Conservation (phyloP, 805 yeast species). For the Hanseniaspora meyeri region DNA sequence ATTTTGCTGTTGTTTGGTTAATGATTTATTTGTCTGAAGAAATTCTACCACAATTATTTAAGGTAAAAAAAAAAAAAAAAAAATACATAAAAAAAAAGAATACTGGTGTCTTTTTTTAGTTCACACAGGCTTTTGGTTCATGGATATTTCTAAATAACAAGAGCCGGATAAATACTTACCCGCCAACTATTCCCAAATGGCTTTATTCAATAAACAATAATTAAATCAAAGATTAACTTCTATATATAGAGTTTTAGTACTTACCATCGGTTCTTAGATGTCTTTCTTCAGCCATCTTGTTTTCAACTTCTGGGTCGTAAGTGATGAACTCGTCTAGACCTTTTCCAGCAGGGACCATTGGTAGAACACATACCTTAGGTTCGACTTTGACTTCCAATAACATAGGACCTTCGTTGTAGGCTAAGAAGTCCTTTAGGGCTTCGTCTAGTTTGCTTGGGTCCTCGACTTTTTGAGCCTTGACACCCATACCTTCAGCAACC, state of each 20-base stretch:
- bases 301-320: slow-evolving; percentile 73
- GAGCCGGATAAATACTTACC: too few relatives aligned
- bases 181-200: too few relatives aligned
- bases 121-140: too few relatives aligned
- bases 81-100: too few relatives aligned
- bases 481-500: slow-evolving; percentile 88
- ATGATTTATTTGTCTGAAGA: too few relatives aligned
- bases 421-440: slow-evolving; percentile 57
- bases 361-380: slow-evolving; percentile 84
- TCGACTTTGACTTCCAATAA: slow-evolving; percentile 84
- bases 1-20: too few relatives aligned
- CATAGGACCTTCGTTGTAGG: slow-evolving; percentile 65
- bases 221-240: not conserved
- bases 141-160: too few relatives aligned
- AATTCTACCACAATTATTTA: too few relatives aligned
- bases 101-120: too few relatives aligned
- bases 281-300: slow-evolving; percentile 55
- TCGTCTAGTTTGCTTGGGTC: slow-evolving; percentile 53
- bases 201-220: too few relatives aligned
- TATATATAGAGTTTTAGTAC: slow-evolving; percentile 31
- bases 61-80: too few relatives aligned
- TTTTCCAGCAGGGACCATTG: slow-evolving; percentile 96
- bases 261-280: slow-evolving; percentile 60
- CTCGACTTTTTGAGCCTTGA: slow-evolving; percentile 64
- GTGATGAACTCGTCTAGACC: slow-evolving; percentile 84